A percentile compares a stretch with the other conserved stretches of the same genome.
Conservation (phyloP, 257 asterid species). For the Verbena officinalis region DNA sequence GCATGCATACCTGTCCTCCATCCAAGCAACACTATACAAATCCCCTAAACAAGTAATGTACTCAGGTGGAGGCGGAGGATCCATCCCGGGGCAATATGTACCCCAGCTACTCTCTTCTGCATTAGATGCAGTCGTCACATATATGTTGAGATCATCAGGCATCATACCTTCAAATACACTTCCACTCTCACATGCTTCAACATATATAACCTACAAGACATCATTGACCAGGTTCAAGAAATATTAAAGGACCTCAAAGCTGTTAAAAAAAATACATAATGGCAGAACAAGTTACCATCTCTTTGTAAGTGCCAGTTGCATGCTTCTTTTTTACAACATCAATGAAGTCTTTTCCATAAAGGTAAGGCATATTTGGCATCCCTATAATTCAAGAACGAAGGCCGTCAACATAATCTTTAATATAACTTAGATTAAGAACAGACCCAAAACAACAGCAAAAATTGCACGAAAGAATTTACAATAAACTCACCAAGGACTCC, state of each 20-base stretch:
- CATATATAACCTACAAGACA: conserved; percentile 33
- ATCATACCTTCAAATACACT: conserved; percentile 83
- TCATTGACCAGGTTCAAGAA: neutral
- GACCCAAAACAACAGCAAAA: no score
- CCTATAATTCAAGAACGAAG: conserved; percentile 41
- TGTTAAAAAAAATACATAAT: neutral
- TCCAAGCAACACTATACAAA: conserved; percentile 92
- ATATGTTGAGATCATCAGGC: conserved; percentile 73
- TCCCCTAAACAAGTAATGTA: conserved; percentile 86
- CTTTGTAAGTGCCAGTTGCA: conserved; percentile 66
- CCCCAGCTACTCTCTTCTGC: conserved; percentile 96
- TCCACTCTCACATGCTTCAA: conserved; percentile 95
- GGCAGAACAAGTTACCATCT: conserved; percentile 53
- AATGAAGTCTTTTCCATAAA: conserved; percentile 74
- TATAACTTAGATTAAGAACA: neutral
- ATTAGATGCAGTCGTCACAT: conserved; percentile 84
- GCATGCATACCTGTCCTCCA: conserved; percentile 84
- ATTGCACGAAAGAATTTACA: neutral
- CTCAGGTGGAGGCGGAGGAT: conserved; percentile 69
- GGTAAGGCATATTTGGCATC: conserved; percentile 71
- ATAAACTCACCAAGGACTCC: conserved; percentile 81
- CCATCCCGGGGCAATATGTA: conserved; percentile 76
- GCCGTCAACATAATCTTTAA: neutral
- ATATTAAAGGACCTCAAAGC: neutral
- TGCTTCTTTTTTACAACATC: conserved; percentile 77